Conservation (phyloP, 805 yeast genomes). For the Yarrowia osloensis region DNA sequence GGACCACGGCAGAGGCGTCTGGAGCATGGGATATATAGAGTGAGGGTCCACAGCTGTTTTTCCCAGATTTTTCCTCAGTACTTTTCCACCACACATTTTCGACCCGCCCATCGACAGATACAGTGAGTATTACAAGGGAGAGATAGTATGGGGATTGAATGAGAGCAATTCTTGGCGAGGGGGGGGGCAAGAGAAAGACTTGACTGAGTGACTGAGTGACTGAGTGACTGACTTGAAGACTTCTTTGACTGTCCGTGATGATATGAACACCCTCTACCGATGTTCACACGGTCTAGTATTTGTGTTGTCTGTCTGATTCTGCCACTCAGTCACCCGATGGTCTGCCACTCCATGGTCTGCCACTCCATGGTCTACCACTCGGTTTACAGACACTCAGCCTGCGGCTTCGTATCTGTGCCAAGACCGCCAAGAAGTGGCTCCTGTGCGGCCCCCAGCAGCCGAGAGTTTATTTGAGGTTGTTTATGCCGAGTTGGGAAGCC, state of each 20-base stretch:
- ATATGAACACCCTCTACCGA: too few species aligned
- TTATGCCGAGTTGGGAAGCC: not conserved
- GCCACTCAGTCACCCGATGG: too few species aligned
- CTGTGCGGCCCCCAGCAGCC: not conserved
- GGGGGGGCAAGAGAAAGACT: too few species aligned
- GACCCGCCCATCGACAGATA: not conserved
- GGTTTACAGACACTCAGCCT: too few species aligned
- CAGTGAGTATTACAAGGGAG: not conserved
- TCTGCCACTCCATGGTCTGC: too few species aligned
- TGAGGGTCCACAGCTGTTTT: not conserved
- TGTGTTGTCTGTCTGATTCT: too few species aligned
- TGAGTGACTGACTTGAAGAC: not conserved
- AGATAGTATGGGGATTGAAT: not conserved
- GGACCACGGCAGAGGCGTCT: not conserved
- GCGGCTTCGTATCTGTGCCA: too few species aligned
- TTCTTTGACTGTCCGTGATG: too few species aligned
- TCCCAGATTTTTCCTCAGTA: not conserved
- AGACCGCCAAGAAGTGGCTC: constrained; percentile 22
- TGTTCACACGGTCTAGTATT: too few species aligned
- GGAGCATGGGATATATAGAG: not conserved
- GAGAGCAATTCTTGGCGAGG: constrained; percentile 10
- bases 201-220: too few species aligned
- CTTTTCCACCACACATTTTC: not conserved
- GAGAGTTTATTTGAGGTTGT: constrained; percentile 7
- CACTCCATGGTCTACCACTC: too few species aligned